Base-by-base conservation (phyloP, 352 stramenopile species). In the Pythium dissotocum region DNA sequence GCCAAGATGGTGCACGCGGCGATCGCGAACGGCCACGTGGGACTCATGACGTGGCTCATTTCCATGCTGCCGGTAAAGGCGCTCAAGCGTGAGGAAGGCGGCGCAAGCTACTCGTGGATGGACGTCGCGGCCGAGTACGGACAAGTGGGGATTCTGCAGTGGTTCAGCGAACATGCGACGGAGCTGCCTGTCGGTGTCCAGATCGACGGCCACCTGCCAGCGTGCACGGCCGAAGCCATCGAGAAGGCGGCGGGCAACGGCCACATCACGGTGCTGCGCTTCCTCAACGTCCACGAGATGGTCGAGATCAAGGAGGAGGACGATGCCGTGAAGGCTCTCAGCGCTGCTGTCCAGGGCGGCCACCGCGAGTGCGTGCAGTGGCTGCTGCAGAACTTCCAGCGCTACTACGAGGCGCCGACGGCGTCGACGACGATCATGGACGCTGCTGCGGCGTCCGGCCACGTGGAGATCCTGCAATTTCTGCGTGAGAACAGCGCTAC, bases 61-160 rank as follows among this genome's bases (percentile, higher is more conserved):
- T 60, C 71, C 2, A 61, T 78, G 57, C 73, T 91, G 18, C 83
- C 79, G 10, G 79, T 91, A 60, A 85, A 85, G 59, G 72, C 83
- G 58, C 78, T 91, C 57, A 91, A 91, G 68, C 88, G 81, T 42
- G 80, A 89, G 36, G 80, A 84, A 38, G 72, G 64, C 49, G 76
- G 78, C 46, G 78, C 77, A 8, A 74, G 55, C 14, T 65, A 75
- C 40, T 89, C 83, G 32, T 91, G 83, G 83, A 87, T 91, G 79
- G 79, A 91, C 53, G 83, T 91, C 58, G 83, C 83, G 26, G 84
- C 79, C 14, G 76, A 89, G 46, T 88, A 84, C 71, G 83, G 83
- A 16, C 83, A 89, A 58, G 76, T 88, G 35, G 66, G 54, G 35
- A 87, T 89, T 30, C 72, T 91, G 21, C 83, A 78, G 67, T 91